Percentiles rank a stretch among this genome's conserved stretches.
These are phyloP conservation scores for Ligustrum vulgare DNA, from an alignment of 257 asterid genomes.

Conservation along the genomic window DNA sequence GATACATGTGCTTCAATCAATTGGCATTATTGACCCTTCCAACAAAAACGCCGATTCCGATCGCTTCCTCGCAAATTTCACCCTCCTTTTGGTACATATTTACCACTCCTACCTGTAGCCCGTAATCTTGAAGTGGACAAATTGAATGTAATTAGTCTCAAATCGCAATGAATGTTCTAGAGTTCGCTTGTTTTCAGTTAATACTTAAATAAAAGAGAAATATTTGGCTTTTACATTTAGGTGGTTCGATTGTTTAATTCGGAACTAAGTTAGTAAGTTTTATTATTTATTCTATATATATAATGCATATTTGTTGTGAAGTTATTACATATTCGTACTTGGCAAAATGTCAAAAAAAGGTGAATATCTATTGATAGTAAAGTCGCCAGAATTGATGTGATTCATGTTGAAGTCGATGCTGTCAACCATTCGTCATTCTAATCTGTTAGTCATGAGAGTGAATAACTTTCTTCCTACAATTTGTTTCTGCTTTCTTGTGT, in stretches of 20 bases:
- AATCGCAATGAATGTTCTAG: background rate
- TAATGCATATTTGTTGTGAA: background rate
- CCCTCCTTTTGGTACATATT: conserved; percentile 55
- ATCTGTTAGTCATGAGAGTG: background rate
- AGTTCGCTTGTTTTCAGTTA: background rate
- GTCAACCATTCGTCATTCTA: background rate
- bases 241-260: background rate
- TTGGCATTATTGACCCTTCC: conserved; percentile 38
- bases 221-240: background rate
- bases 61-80: conserved; percentile 70
- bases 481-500: background rate
- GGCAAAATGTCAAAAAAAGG: background rate
- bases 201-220: background rate
- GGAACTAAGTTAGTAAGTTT: background rate
- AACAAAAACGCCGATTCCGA: conserved; percentile 44
- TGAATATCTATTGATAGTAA: background rate
- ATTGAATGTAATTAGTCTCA: background rate
- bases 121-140: background rate
- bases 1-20: conserved; percentile 50
- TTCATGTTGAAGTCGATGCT: background rate
- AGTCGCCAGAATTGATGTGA: background rate
- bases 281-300: background rate
- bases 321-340: background rate
- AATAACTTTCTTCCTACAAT: background rate
- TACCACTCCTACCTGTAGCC: background rate